A percentile compares a stretch with the other conserved stretches of the same genome.
These are phyloP conservation scores for Tricholoma matsutake DNA, from an alignment of 768 basidiomycete species.

Conservation along the genomic window DNA sequence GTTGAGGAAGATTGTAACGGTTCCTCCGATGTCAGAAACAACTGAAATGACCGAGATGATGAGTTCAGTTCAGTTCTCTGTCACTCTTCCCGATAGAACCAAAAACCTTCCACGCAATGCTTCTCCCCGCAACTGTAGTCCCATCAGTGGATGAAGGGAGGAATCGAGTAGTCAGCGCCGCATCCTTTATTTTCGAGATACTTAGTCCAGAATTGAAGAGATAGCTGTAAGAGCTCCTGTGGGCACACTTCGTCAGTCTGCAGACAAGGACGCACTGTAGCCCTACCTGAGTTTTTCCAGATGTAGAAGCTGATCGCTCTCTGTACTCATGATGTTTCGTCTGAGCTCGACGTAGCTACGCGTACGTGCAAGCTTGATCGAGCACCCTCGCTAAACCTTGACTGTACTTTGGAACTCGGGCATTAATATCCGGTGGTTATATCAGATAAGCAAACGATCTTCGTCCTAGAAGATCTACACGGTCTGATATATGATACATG, in stretches of 20 bases:
- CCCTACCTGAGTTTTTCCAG: background rate
- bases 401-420: too few relatives aligned
- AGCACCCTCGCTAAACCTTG: too few relatives aligned
- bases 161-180: constrained; percentile 58
- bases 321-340: background rate
- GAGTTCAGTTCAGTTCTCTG: constrained; percentile 12
- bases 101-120: constrained; percentile 81
- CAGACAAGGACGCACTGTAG: background rate
- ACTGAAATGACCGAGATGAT: constrained; percentile 36
- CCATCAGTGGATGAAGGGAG: constrained; percentile 40
- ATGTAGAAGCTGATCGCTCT: background rate
- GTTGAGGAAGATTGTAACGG: constrained; percentile 56
- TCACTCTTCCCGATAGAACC: constrained; percentile 8
- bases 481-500: background rate
- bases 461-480: background rate
- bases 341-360: background rate
- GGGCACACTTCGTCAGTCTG: background rate
- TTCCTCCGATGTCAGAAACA: constrained; percentile 66
- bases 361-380: background rate
- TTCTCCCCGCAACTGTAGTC: constrained; percentile 64
- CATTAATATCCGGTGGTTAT: background rate
- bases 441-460: too few relatives aligned
- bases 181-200: constrained; percentile 66
- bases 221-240: constrained; percentile 28
- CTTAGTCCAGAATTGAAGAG: constrained; percentile 52